phyloP scores from a whole-genome alignment of 1,284 basidiomycete species.

The Puccinia hordei region DNA sequence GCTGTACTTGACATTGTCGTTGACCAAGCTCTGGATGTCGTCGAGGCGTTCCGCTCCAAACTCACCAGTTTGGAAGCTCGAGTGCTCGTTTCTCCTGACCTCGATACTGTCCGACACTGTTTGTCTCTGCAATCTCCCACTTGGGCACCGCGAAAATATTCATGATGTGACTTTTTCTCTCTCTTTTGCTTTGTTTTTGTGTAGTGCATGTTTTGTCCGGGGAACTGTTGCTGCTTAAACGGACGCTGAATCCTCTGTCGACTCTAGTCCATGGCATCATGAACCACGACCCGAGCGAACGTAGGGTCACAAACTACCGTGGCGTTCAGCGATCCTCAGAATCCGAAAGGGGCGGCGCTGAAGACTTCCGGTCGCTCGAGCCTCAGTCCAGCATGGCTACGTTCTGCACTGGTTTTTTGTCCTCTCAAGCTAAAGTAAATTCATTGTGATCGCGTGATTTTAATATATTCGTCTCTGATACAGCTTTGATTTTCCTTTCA shows the following conservation, averaged over 20 bases:
- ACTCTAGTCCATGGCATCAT: constrained; percentile 51
- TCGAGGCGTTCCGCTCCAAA: constrained; percentile 50
- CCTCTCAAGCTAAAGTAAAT: constrained; percentile 37
- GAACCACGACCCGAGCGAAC: constrained; percentile 51
- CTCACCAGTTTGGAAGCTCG: constrained; percentile 52
- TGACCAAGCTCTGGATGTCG: constrained; percentile 52
- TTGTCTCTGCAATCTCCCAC: not conserved
- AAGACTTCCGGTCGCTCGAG: constrained; percentile 1
- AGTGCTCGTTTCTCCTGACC: constrained; percentile 52
- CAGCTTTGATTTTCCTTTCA: not conserved
- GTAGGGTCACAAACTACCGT: not conserved
- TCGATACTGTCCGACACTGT: constrained; percentile 53
- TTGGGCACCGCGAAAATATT: not conserved
- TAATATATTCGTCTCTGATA: not conserved
- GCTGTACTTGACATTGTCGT: constrained; percentile 53
- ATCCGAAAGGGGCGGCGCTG: not conserved
- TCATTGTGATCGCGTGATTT: not conserved
- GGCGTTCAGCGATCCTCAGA: not conserved
- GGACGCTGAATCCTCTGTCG: constrained; percentile 52
- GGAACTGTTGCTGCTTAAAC: constrained; percentile 52
- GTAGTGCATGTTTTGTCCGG: constrained; percentile 52
- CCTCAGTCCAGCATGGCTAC: not conserved
- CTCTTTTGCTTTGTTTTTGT: not conserved
- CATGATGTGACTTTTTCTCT: no score
- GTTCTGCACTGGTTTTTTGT: constrained; percentile 17